These are phyloP conservation scores for Umbelopsis sp. DNA, from an alignment of 371 early-diverging fungal genomes.

Conservation along the genomic window DNA sequence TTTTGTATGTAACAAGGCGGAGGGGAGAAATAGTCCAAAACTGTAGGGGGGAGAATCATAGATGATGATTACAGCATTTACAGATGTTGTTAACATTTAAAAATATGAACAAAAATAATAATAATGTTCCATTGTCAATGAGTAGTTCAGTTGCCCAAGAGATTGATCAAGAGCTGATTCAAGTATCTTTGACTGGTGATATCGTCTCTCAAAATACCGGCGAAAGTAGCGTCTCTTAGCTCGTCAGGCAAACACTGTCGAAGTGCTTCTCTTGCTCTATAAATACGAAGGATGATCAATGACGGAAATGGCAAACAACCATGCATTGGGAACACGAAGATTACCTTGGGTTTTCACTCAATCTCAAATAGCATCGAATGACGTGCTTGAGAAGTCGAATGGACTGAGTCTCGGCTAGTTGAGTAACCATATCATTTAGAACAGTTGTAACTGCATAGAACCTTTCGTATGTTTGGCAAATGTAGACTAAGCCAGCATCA, in stretches of 20 bases:
- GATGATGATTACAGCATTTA: not conserved
- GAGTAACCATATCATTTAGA: conserved; percentile 92
- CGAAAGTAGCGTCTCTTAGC: conserved; percentile 80
- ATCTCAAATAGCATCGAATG: conserved; percentile 91
- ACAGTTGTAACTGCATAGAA: conserved; percentile 97
- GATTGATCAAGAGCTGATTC: conserved; percentile 66
- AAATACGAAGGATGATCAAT: not conserved
- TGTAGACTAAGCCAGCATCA: conserved; percentile 95
- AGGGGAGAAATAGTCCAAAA: not conserved
- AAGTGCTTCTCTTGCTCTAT: conserved; percentile 83
- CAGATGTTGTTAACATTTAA: not conserved
- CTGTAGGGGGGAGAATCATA: conserved; percentile 3
- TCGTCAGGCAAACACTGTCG: conserved; percentile 89
- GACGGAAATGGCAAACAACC: conserved; percentile 19
- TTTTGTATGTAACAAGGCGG: not conserved
- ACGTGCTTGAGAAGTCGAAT: conserved; percentile 93
- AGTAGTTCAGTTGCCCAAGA: conserved; percentile 49
- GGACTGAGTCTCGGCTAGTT: conserved; percentile 86
- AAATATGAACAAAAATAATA: not conserved
- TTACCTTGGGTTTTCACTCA: conserved; percentile 90
- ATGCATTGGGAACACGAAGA: not conserved
- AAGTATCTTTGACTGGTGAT: conserved; percentile 76
- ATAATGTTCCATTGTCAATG: not conserved
- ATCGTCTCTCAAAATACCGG: conserved; percentile 80
- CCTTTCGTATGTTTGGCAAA: conserved; percentile 97